Conservation (phyloP, 352 stramenopile species). For the Phytopythium sindhum region DNA sequence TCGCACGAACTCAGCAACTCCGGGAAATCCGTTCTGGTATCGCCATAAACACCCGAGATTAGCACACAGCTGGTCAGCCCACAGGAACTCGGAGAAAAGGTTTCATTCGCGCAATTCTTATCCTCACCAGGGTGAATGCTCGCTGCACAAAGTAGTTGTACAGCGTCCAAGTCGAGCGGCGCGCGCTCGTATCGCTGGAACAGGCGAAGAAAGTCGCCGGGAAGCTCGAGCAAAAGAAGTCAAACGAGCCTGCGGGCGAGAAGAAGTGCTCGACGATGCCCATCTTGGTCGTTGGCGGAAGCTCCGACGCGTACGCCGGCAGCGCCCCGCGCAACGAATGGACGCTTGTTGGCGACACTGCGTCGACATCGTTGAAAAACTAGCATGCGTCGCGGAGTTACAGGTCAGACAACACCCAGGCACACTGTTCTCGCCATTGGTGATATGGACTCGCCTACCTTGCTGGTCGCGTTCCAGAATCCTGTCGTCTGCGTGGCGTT, state of each 20-base stretch:
- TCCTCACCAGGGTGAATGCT: constrained; percentile 55
- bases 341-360: constrained; percentile 17
- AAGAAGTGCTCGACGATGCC: constrained; percentile 70
- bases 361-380: constrained; percentile 50
- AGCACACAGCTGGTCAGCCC: neutral
- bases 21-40: constrained; percentile 67
- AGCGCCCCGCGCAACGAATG: constrained; percentile 60
- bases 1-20: constrained; percentile 63
- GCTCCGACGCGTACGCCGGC: constrained; percentile 44
- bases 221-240: constrained; percentile 72
- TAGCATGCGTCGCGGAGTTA: constrained; percentile 8
- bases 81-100: neutral
- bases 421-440: neutral
- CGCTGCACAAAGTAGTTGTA: constrained; percentile 83
- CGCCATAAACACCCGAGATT: neutral
- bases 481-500: constrained; percentile 21
- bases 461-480: constrained; percentile 62
- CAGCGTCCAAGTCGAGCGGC: constrained; percentile 33
- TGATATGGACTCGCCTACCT: constrained; percentile 13
- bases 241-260: constrained; percentile 49
- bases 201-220: constrained; percentile 65
- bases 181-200: constrained; percentile 11
- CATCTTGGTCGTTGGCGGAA: constrained; percentile 55
- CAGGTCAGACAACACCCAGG: neutral
- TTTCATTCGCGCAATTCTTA: constrained; percentile 6